Percentiles rank a stretch among this genome's conserved stretches.
Evolutionary conservation across 2,329 filamentous ascomycete genomes (phyloP).

Genomic region (Sordariomycetes sp.): DNA sequence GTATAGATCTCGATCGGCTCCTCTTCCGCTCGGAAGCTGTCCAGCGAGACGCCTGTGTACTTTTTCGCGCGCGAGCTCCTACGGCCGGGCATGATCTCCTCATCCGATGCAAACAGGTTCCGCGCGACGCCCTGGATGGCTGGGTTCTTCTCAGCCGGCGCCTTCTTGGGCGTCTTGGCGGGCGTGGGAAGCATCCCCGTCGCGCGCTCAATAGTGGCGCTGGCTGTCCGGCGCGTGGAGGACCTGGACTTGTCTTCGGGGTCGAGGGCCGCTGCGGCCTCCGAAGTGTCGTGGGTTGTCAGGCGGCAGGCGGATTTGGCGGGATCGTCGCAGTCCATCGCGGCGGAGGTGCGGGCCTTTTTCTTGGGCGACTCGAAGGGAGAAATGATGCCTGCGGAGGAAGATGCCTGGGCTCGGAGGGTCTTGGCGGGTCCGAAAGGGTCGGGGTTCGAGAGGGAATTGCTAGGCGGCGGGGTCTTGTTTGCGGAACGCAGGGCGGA

Average conservation of each 20-base stretch:
- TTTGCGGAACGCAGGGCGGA: conserved; percentile 33
- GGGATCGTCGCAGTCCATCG: conserved; percentile 18
- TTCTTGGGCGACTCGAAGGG: conserved; percentile 12
- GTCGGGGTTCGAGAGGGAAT: conserved; percentile 13
- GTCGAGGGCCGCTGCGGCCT: conserved; percentile 27
- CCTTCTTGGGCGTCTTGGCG: conserved; percentile 62
- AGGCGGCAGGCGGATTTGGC: conserved; percentile 20
- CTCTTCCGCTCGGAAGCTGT: conserved; percentile 45
- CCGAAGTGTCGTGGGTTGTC: conserved; percentile 26
- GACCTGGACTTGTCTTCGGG: conserved; percentile 13
- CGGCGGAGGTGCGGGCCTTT: conserved; percentile 12
- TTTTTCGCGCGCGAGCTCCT: conserved; percentile 45
- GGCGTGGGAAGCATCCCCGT: conserved; percentile 61
- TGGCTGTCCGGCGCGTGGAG: conserved; percentile 12
- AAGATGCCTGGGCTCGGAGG: conserved; percentile 5
- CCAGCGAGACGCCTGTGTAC: conserved; percentile 38
- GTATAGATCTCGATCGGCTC: conserved; percentile 60
- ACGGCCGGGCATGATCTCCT: conserved; percentile 44
- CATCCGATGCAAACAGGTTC: conserved; percentile 47
- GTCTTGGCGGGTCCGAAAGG: conserved; percentile 8
- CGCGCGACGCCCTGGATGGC: conserved; percentile 42
- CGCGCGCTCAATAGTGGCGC: conserved; percentile 17
- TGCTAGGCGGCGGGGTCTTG: conserved; percentile 41
- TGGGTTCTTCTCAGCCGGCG: conserved; percentile 33
- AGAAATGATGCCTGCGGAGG: conserved; percentile 12